Conservation (phyloP, 2,329 filamentous ascomycete species). For the Pyrenochaeta sp. region DNA sequence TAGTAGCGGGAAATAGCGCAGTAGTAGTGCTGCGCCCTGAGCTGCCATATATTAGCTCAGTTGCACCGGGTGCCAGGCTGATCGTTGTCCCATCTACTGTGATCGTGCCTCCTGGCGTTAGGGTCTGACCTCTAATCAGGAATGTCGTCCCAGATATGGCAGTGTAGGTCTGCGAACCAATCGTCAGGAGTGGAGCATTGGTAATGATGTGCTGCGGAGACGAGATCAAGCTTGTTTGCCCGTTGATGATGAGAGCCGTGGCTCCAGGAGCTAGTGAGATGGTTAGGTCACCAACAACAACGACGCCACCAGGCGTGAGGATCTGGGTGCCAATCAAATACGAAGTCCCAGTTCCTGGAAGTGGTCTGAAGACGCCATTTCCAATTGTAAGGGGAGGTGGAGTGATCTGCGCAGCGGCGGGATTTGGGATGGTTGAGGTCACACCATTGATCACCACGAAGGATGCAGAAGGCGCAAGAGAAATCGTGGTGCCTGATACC, state of each 20-base stretch:
- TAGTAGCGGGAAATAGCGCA: constrained; percentile 52
- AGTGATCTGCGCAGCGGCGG: constrained; percentile 27
- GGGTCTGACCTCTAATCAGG: constrained; percentile 48
- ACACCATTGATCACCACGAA: constrained; percentile 45
- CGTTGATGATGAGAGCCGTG: constrained; percentile 43
- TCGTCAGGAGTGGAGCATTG: constrained; percentile 42
- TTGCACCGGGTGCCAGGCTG: constrained; percentile 46
- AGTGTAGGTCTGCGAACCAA: constrained; percentile 42
- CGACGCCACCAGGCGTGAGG: constrained; percentile 50
- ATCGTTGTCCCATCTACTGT: constrained; percentile 44
- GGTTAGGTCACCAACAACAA: constrained; percentile 36
- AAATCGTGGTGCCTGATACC: constrained; percentile 43
- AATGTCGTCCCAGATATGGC: constrained; percentile 43
- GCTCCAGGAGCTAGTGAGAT: constrained; percentile 42
- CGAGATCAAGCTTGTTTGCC: constrained; percentile 39
- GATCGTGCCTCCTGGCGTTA: constrained; percentile 50
- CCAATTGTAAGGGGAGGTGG: constrained; percentile 43
- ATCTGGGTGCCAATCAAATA: constrained; percentile 49
- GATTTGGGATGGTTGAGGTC: constrained; percentile 45
- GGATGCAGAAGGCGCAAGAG: constrained; percentile 39
- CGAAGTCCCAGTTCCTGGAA: constrained; percentile 41
- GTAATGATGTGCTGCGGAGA: constrained; percentile 30
- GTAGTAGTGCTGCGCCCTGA: constrained; percentile 40
- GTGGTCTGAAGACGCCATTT: constrained; percentile 34
- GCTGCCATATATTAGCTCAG: constrained; percentile 48